Evolutionary conservation across 2,329 filamentous ascomycete genomes (phyloP).

Genomic region (Aschersonia sp.): DNA sequence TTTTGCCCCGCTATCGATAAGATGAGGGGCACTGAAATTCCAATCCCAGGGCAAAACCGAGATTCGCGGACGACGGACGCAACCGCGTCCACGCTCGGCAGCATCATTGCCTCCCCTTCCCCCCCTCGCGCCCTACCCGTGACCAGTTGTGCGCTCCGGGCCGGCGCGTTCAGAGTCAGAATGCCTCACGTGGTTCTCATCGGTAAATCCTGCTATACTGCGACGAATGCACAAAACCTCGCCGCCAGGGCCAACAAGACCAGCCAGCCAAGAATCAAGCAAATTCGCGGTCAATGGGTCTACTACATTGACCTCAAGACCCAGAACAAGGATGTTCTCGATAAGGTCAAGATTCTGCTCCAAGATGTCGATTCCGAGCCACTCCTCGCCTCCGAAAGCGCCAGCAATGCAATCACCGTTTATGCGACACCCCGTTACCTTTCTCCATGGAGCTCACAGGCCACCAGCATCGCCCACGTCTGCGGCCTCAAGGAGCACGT

Average conservation of each 20-base stretch:
- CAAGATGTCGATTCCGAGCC: slow-evolving; percentile 20
- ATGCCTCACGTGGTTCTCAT: slow-evolving; percentile 22
- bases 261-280: slow-evolving; percentile 27
- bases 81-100: no score
- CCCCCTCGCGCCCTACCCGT: no score
- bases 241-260: slow-evolving; percentile 27
- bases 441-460: slow-evolving; percentile 95
- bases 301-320: slow-evolving; percentile 53
- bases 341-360: slow-evolving; percentile 31
- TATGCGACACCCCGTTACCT: slow-evolving; percentile 74
- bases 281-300: slow-evolving; percentile 38
- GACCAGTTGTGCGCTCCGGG: no score
- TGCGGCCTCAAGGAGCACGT: slow-evolving; percentile 62
- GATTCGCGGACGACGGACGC: no score
- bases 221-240: slow-evolving; percentile 27
- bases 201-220: slow-evolving; percentile 34
- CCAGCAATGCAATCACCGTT: slow-evolving; percentile 39
- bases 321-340: slow-evolving; percentile 25
- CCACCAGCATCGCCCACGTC: slow-evolving; percentile 83
- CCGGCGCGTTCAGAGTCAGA: neutral
- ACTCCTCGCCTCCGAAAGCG: slow-evolving; percentile 11
- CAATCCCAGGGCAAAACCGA: no score
- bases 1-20: no score
- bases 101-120: no score
- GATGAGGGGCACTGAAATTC: no score